Percentiles rank a stretch among this genome's conserved stretches.
phyloP scores from a whole-genome alignment of 805 yeast genomes.

The Sugiyamaella boreocaroliniensis region DNA sequence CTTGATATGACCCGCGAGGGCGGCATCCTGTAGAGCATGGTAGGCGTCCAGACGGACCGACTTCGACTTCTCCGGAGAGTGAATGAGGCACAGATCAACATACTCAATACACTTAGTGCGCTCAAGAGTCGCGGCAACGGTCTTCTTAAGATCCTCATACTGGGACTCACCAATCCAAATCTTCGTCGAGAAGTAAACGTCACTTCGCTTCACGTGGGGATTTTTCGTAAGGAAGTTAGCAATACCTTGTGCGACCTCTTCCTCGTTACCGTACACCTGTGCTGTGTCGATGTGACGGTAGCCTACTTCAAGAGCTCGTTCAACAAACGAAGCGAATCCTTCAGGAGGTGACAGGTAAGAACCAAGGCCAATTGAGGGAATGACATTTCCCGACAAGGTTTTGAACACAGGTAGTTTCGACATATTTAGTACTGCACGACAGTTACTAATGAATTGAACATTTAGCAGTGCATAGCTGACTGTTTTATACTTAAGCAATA shows the following conservation, averaged over 20 bases:
- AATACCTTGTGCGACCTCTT: constrained; percentile 55
- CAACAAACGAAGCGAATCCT: constrained; percentile 36
- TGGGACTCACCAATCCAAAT: constrained; percentile 53
- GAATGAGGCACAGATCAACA: constrained; percentile 65
- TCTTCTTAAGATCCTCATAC: constrained; percentile 27
- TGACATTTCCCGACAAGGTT: constrained; percentile 40
- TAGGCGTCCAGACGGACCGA: constrained; percentile 42
- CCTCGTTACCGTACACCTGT: constrained; percentile 54
- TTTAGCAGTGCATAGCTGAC: too few relatives aligned
- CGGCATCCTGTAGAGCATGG: constrained; percentile 51
- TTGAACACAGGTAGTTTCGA: background rate
- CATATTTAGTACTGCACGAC: background rate
- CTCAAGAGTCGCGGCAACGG: constrained; percentile 52
- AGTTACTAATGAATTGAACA: too few relatives aligned
- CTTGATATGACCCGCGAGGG: constrained; percentile 42
- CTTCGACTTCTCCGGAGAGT: constrained; percentile 37
- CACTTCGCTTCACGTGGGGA: constrained; percentile 48
- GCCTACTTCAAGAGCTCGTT: constrained; percentile 56
- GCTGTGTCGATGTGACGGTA: constrained; percentile 75
- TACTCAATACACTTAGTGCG: constrained; percentile 40
- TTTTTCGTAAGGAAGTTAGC: constrained; percentile 41
- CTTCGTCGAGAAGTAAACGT: constrained; percentile 57
- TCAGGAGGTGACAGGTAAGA: constrained; percentile 18
- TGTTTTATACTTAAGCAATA: too few relatives aligned
- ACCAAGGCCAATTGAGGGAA: constrained; percentile 28